phyloP scores from a whole-genome alignment of 192 early-diverging fungal genomes.

The Chytriomyces hyalinus region DNA sequence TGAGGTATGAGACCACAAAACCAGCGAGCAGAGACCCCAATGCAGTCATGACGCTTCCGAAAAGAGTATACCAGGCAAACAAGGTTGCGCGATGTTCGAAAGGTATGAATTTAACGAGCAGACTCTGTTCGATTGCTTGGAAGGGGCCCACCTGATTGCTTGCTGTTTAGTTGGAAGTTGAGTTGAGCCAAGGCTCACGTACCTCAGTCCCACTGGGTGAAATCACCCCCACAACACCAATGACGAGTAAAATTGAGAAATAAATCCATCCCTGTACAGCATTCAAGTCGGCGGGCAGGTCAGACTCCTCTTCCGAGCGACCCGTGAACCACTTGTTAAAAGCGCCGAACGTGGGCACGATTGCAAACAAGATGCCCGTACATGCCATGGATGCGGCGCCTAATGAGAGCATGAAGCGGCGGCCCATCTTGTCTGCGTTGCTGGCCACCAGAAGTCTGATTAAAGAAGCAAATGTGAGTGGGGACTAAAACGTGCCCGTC shows the following conservation, averaged over 20 bases:
- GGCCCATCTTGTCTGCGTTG: constrained; percentile 32
- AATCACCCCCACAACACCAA: constrained; percentile 32
- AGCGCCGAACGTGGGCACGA: constrained; percentile 4
- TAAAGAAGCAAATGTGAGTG: background rate
- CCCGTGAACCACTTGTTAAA: constrained; percentile 8
- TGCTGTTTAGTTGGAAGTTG: no score
- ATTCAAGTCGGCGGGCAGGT: background rate
- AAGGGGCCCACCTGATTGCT: constrained; percentile 24
- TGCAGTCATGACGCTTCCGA: constrained; percentile 30
- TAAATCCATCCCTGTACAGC: constrained; percentile 22
- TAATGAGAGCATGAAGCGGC: constrained; percentile 28
- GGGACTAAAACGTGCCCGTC: background rate
- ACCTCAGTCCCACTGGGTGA: constrained; percentile 8
- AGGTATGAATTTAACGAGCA: constrained; percentile 16
- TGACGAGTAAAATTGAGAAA: constrained; percentile 5
- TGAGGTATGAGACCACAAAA: background rate
- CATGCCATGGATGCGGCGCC: constrained; percentile 25
- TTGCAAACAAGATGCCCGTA: constrained; percentile 23
- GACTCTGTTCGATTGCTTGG: constrained; percentile 26
- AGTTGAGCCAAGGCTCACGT: background rate
- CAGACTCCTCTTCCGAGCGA: background rate
- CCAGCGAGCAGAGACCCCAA: constrained; percentile 29
- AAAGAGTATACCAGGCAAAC: constrained; percentile 32
- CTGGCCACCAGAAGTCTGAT: constrained; percentile 25
- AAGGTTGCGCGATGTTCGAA: constrained; percentile 15